Evolutionary conservation across 2,329 filamentous ascomycete genomes (phyloP), one percentile per base, ranked within the genome.

Genomic region (Penicillium sp.): DNA sequence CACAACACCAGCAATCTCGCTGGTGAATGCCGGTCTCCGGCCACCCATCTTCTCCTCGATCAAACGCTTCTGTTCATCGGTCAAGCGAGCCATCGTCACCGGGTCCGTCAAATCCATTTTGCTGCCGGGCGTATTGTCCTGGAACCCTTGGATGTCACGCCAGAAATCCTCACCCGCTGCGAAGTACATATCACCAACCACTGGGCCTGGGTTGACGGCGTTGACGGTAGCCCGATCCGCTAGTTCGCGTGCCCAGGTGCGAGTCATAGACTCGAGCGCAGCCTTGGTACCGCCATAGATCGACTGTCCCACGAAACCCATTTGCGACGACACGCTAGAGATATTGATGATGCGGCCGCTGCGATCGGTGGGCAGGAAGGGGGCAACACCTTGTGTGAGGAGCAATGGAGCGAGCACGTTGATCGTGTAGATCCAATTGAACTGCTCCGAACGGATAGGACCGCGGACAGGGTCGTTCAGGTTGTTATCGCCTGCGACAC

Each of bases 321-420:
- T 73, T 2, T 80, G 81, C 7, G 84, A 80, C 38, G 83, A 85
- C 16, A 89, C 84, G 33, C 82, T 85, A 48, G 82, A 85, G 52
- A 89, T 72, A 65, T 87, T 89, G 40, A 90, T 81, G 63, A 90
- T 84, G 33, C 87, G 81, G 2, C 87, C 87, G 25, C 81, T 87
- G 64, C 88, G 88, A 77, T 91, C 90, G 57, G 75, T 78, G 1
- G 86, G 92, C 4, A 96, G 83, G 76, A 89, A 88, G 0, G 87
- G 89, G 35, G 87, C 78, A 0, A 86, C 85, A 5, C 90, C 90
- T 76, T 96, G 89, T 28, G 91, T 85, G 14, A 96, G 82, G 1
- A 96, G 83, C 25, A 96, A 78, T 1, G 92, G 92, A 0, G 90
- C 92, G 10, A 92, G 84, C 25, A 96, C 92, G 72, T 96, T 96